Evolutionary conservation across 352 stramenopile genomes (phyloP).

Genomic region (Plasmopara viticola): DNA sequence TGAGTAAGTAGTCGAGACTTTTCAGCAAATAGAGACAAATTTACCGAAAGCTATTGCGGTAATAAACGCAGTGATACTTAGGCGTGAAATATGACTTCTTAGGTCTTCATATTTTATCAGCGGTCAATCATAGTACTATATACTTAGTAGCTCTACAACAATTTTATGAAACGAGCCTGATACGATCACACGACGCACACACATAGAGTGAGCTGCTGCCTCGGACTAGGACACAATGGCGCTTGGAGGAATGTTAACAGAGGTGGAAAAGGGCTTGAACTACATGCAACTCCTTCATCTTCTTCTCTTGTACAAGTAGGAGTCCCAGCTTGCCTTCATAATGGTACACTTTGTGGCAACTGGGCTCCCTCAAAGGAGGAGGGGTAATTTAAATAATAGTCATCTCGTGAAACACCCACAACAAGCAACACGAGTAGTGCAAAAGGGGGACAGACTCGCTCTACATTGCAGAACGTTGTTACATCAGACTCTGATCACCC

Average conservation of each 20-base stretch:
- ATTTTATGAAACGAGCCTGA: conserved; percentile 10
- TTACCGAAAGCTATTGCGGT: too few species aligned
- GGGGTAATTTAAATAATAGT: conserved; percentile 28
- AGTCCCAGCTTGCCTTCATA: conserved; percentile 21
- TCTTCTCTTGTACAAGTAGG: conserved; percentile 31
- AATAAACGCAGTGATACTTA: neutral
- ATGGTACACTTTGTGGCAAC: conserved; percentile 29
- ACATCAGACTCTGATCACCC: conserved; percentile 7
- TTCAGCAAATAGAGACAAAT: neutral
- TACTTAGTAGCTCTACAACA: conserved; percentile 52
- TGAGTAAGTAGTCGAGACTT: conserved; percentile 21
- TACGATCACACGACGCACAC: conserved; percentile 19
- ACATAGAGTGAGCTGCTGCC: conserved; percentile 7
- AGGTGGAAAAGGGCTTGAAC: conserved; percentile 15
- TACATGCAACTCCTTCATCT: conserved; percentile 22
- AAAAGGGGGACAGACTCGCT: conserved; percentile 6
- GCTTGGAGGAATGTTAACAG: conserved; percentile 10
- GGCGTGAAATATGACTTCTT: neutral
- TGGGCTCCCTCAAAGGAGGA: conserved; percentile 4
- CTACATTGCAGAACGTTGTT: conserved; percentile 3
- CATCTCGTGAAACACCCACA: conserved; percentile 18
- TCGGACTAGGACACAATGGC: conserved; percentile 6
- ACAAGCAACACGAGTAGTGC: conserved; percentile 16
- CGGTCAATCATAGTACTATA: conserved; percentile 29
- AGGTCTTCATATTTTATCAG: neutral